phyloP scores from a whole-genome alignment of 2,329 filamentous ascomycete genomes.

The Aphanoascus verrucosus region DNA sequence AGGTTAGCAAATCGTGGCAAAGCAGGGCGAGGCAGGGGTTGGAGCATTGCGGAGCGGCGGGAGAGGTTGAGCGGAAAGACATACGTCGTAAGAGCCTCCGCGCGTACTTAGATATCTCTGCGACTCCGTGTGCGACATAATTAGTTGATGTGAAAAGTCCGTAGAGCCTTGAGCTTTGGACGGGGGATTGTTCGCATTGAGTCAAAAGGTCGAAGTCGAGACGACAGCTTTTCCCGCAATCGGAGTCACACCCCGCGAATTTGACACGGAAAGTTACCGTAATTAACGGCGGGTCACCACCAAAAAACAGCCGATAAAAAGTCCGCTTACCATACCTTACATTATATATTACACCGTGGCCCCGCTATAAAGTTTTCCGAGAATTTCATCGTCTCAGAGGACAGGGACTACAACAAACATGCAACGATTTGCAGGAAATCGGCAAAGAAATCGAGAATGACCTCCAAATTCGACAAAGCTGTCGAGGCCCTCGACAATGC shows the following conservation, averaged over 20 bases:
- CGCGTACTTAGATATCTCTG: conserved; percentile 54
- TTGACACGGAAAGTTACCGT: neutral
- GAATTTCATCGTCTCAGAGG: neutral
- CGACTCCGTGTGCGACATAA: conserved; percentile 28
- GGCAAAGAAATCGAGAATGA: conserved; percentile 19
- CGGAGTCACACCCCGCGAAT: conserved; percentile 1
- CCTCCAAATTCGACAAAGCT: conserved; percentile 36
- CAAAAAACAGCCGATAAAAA: neutral
- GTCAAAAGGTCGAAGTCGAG: neutral
- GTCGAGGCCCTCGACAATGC: conserved; percentile 62
- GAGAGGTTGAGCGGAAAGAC: conserved; percentile 18
- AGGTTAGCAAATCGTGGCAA: neutral
- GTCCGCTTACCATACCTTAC: conserved; percentile 5
- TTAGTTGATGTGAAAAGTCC: neutral
- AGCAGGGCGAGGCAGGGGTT: too few species aligned
- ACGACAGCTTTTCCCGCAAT: conserved; percentile 1
- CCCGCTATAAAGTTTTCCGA: neutral
- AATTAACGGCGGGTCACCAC: neutral
- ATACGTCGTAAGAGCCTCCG: conserved; percentile 52
- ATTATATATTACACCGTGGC: neutral
- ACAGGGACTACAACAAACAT: neutral
- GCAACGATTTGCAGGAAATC: too few species aligned
- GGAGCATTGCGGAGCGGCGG: neutral
- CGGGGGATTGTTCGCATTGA: neutral
- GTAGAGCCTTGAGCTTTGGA: neutral